Evolutionary conservation across 805 yeast species (phyloP).

Genomic region (Kodamaea leandrae): DNA sequence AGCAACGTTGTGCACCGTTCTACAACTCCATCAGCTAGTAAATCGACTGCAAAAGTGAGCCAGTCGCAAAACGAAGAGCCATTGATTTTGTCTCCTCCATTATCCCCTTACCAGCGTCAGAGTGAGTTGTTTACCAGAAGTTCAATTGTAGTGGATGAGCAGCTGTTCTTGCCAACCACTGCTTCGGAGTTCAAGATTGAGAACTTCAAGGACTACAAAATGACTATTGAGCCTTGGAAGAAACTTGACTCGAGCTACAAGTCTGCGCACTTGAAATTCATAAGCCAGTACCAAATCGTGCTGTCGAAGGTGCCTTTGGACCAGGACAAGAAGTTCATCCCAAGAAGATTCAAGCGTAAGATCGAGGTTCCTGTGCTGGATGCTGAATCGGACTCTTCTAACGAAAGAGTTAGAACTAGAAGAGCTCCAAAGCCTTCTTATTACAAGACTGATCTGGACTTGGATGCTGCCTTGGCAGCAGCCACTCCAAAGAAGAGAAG

Average conservation of each 20-base stretch:
- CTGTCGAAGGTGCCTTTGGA: slow-evolving; percentile 13
- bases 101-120: slow-evolving; percentile 21
- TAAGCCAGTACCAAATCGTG: slow-evolving; percentile 48
- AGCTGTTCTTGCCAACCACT: slow-evolving; percentile 6
- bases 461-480: slow-evolving; percentile 14
- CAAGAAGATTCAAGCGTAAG: slow-evolving; percentile 14
- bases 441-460: slow-evolving; percentile 14
- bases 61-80: slow-evolving; percentile 16
- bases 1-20: not conserved
- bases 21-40: too few species aligned
- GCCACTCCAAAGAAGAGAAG: slow-evolving; percentile 43
- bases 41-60: not conserved
- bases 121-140: not conserved
- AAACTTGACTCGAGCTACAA: slow-evolving; percentile 46
- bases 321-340: slow-evolving; percentile 9
- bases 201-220: slow-evolving; percentile 42
- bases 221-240: slow-evolving; percentile 55
- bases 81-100: slow-evolving; percentile 24
- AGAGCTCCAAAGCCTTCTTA: slow-evolving; percentile 44
- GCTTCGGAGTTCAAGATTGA: slow-evolving; percentile 45
- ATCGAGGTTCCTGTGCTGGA: slow-evolving; percentile 7
- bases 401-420: slow-evolving; percentile 59
- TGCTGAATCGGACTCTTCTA: slow-evolving; percentile 2
- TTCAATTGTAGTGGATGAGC: slow-evolving; percentile 4
- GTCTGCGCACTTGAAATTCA: slow-evolving; percentile 47